Percentiles rank a stretch among this genome's conserved stretches.
Conservation (phyloP, 139 green algal genomes). For the Micromonas commoda region DNA sequence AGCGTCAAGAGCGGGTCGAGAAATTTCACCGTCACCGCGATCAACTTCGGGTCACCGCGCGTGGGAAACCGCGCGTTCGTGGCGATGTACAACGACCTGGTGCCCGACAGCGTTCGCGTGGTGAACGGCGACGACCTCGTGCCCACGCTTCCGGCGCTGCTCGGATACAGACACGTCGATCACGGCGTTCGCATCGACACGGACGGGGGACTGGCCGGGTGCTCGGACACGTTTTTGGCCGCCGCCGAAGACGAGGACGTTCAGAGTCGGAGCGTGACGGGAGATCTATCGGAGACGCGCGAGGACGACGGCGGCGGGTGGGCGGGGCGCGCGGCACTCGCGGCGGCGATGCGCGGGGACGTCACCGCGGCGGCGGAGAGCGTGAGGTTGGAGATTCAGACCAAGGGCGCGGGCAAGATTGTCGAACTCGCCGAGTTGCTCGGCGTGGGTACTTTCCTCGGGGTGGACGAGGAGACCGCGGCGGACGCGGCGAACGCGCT, state of each 20-base stretch:
- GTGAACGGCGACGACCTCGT: conserved; percentile 39
- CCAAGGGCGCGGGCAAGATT: background rate
- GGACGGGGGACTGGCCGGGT: background rate
- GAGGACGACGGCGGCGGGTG: too few species aligned
- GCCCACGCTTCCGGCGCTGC: conserved; percentile 37
- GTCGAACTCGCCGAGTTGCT: background rate
- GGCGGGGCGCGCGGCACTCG: conserved; percentile 9
- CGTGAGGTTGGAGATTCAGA: background rate
- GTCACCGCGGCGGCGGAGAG: background rate
- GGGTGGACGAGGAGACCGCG: conserved; percentile 10
- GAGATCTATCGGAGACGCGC: too few species aligned
- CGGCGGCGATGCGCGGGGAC: background rate
- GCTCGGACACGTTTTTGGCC: background rate
- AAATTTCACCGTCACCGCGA: conserved; percentile 29
- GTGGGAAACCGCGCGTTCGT: conserved; percentile 40
- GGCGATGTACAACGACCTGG: conserved; percentile 25
- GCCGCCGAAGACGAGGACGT: too few species aligned
- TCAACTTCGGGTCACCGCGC: conserved; percentile 44
- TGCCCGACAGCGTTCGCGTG: conserved; percentile 40
- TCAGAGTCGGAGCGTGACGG: too few species aligned
- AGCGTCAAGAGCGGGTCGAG: background rate
- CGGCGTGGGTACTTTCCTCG: background rate
- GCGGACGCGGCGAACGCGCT: conserved; percentile 7
- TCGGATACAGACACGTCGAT: conserved; percentile 45
- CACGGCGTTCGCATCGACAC: background rate